Conservation (phyloP, 2,329 filamentous ascomycete genomes). For the Diaporthe humulicola region DNA sequence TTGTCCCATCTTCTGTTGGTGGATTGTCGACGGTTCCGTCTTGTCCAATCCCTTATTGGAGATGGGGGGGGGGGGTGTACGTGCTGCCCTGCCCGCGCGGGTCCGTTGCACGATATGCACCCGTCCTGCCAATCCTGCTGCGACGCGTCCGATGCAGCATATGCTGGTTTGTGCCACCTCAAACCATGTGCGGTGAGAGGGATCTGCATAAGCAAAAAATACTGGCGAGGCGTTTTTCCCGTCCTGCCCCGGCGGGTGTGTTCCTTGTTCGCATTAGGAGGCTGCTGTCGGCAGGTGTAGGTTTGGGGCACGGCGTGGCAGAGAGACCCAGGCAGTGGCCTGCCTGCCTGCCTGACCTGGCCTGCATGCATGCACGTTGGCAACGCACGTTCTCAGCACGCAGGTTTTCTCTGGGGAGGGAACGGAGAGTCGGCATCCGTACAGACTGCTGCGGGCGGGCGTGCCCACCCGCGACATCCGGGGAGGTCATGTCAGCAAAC, state of each 20-base stretch:
- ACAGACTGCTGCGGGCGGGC: background rate
- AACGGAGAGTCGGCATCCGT: conserved; percentile 19
- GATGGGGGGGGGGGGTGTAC: background rate
- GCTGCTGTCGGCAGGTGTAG: conserved; percentile 2
- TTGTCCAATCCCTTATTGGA: background rate
- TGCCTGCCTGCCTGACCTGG: background rate
- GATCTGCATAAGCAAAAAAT: conserved; percentile 29
- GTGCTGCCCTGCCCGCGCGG: background rate
- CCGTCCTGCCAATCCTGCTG: conserved; percentile 12
- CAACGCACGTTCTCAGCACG: background rate
- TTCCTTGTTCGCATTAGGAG: background rate
- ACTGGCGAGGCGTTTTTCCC: conserved; percentile 19
- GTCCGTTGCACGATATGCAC: background rate
- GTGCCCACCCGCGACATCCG: background rate
- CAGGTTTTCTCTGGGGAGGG: background rate
- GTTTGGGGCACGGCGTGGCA: background rate
- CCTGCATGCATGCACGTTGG: background rate
- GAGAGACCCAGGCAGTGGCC: background rate
- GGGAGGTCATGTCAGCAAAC: background rate
- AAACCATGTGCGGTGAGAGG: conserved; percentile 27
- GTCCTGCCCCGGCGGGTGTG: background rate
- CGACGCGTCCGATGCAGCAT: conserved; percentile 30
- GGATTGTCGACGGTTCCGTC: background rate
- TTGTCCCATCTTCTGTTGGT: background rate
- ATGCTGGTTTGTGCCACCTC: conserved; percentile 28